Conservation (phyloP, 768 basidiomycete species). For the Suillus cothurnatus region DNA sequence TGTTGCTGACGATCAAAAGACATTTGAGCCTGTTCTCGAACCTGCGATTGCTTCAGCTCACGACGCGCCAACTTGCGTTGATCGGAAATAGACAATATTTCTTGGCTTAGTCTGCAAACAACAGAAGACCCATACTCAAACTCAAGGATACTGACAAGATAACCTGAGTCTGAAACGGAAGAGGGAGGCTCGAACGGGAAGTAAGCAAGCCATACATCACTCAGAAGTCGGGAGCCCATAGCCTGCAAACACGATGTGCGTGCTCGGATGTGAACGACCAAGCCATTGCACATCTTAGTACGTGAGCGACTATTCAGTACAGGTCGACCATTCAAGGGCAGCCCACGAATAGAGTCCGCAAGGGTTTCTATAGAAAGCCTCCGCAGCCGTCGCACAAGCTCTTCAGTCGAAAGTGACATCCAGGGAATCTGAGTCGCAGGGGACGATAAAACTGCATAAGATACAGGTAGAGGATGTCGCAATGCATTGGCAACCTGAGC, state of each 20-base stretch:
- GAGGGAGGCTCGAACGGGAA: not conserved
- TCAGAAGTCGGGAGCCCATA: not conserved
- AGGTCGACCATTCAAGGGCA: not conserved
- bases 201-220: not conserved
- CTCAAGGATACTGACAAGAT: not conserved
- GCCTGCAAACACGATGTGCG: not conserved
- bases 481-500: not conserved
- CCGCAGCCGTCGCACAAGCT: not conserved
- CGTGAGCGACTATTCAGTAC: not conserved
- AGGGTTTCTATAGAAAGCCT: not conserved
- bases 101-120: not conserved
- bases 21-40: not conserved
- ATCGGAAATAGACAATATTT: too few species aligned
- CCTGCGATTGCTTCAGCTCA: not conserved
- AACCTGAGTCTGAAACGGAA: not conserved
- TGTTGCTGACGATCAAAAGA: not conserved
- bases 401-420: not conserved
- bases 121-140: not conserved
- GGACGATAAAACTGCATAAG: not conserved
- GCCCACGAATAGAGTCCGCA: not conserved
- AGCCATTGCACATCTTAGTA: not conserved
- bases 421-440: not conserved
- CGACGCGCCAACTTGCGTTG: not conserved
- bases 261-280: not conserved
- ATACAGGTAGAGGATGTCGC: not conserved